Percentiles rank a stretch among this genome's conserved stretches.
phyloP scores from a whole-genome alignment of 257 asterid genomes.

The Scutellaria barbata region DNA sequence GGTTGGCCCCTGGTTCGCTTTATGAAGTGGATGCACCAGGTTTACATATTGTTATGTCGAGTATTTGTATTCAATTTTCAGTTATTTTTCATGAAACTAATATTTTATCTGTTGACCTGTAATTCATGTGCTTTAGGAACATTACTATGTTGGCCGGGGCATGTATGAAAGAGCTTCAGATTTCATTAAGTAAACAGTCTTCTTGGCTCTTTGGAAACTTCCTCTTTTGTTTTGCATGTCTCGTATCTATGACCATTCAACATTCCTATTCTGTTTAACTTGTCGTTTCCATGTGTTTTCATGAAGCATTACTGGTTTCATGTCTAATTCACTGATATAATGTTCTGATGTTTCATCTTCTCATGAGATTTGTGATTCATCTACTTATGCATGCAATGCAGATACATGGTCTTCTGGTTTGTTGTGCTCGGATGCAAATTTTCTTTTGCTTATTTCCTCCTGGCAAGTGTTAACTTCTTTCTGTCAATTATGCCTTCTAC shows the following conservation, averaged over 20 bases:
- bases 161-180: constrained; percentile 93
- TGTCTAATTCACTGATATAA: constrained; percentile 18
- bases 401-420: constrained; percentile 91
- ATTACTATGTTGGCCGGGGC: constrained; percentile 97
- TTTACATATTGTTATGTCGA: constrained; percentile 36
- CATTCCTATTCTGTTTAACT: not conserved
- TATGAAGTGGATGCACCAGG: constrained; percentile 99
- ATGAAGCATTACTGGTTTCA: not conserved
- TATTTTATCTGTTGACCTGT: constrained; percentile 26
- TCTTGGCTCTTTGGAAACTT: constrained; percentile 24
- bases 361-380: constrained; percentile 14
- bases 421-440: constrained; percentile 85
- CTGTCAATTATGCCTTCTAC: not conserved
- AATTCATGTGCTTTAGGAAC: constrained; percentile 65
- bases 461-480: constrained; percentile 55
- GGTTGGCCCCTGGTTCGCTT: constrained; percentile 66
- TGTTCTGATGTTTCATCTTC: constrained; percentile 1
- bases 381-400: constrained; percentile 45
- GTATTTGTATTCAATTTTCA: constrained; percentile 29
- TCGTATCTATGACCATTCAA: not conserved
- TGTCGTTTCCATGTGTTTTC: constrained; percentile 21
- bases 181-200: constrained; percentile 69
- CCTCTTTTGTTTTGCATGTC: constrained; percentile 21
- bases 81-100: constrained; percentile 22
- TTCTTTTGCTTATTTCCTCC: constrained; percentile 87